A percentile compares a stretch with the other conserved stretches of the same genome.
phyloP scores from a whole-genome alignment of 345 rosid species.

The Conringia planisiliqua region DNA sequence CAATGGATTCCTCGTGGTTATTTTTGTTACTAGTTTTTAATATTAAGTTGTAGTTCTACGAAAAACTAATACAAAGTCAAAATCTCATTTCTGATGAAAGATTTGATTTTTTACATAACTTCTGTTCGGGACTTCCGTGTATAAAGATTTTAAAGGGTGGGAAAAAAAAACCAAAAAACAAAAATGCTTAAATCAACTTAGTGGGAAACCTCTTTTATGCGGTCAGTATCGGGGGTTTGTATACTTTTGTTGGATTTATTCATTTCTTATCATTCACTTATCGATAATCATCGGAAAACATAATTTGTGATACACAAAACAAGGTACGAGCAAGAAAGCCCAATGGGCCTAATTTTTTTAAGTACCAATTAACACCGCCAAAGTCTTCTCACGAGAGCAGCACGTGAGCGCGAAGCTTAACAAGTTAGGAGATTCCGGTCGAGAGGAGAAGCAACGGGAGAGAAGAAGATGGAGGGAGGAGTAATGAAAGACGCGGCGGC shows the following conservation, averaged over 20 bases:
- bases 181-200: too few species aligned
- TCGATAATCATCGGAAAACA: background rate
- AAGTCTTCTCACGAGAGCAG: background rate
- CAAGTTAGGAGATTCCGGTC: background rate
- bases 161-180: background rate
- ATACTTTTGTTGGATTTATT: too few species aligned
- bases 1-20: background rate
- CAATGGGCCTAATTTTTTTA: background rate
- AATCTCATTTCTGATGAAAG: background rate
- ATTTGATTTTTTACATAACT: background rate
- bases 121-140: background rate
- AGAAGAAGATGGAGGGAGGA: slow-evolving; percentile 24
- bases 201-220: too few species aligned
- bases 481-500: slow-evolving; percentile 38
- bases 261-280: background rate
- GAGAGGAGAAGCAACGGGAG: background rate
- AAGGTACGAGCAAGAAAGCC: background rate
- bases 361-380: background rate
- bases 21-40: background rate
- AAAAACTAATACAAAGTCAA: background rate
- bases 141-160: background rate
- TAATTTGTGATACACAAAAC: background rate
- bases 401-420: background rate
- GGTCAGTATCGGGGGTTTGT: too few species aligned
- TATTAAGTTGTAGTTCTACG: slow-evolving; percentile 13